Evolutionary conservation across 371 early-diverging fungal species (phyloP).

Genomic region (Syncephalastrum racemosum): DNA sequence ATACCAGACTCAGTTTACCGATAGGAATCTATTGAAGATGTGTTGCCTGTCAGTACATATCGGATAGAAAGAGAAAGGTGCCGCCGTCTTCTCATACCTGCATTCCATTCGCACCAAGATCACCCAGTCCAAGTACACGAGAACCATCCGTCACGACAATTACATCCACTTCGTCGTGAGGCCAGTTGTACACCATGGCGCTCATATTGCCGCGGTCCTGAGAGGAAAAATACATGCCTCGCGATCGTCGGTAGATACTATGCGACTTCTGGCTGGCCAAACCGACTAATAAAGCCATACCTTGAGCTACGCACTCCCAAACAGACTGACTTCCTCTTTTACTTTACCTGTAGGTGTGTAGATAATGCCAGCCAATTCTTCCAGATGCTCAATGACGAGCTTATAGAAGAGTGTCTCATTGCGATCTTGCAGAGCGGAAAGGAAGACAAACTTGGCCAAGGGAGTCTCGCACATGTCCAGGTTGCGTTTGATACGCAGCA

Average conservation of each 20-base stretch:
- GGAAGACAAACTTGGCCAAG: conserved; percentile 59
- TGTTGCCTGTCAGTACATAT: no score
- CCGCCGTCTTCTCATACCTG: conserved; percentile 23
- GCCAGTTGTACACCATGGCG: conserved; percentile 60
- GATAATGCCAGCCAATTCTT: conserved; percentile 49
- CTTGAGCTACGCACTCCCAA: not conserved
- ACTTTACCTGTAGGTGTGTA: conserved; percentile 50
- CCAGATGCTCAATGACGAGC: conserved; percentile 58
- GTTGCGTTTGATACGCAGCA: conserved; percentile 59
- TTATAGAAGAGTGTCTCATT: conserved; percentile 70
- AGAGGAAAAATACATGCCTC: conserved; percentile 65
- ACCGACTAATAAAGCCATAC: conserved; percentile 34
- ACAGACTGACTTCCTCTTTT: not conserved
- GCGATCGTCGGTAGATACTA: conserved; percentile 63
- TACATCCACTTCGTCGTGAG: conserved; percentile 58
- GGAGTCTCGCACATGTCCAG: conserved; percentile 58
- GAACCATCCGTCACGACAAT: conserved; percentile 73
- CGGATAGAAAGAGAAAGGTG: not conserved
- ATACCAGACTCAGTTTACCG: conserved; percentile 64
- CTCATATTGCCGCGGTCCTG: conserved; percentile 64
- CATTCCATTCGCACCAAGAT: conserved; percentile 74
- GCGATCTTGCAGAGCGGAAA: conserved; percentile 54
- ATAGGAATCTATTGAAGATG: conserved; percentile 29
- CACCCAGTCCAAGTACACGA: conserved; percentile 57
- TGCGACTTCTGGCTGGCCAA: conserved; percentile 56